phyloP scores from a whole-genome alignment of 352 stramenopile species.

The Globisporangium yorkense region DNA sequence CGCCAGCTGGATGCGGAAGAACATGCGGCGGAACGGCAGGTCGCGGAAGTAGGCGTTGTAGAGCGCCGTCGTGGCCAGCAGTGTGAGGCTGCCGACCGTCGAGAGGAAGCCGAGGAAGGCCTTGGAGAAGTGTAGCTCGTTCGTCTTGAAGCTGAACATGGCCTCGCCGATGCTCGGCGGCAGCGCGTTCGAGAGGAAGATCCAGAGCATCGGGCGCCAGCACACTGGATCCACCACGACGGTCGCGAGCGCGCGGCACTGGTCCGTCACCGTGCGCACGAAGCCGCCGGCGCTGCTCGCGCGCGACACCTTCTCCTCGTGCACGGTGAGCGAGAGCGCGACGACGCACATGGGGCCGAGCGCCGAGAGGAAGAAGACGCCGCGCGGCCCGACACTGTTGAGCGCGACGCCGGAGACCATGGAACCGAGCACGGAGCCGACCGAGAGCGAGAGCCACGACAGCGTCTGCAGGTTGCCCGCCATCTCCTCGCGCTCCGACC shows the following conservation, averaged over 20 bases:
- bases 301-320: constrained; percentile 36
- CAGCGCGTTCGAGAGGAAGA: constrained; percentile 75
- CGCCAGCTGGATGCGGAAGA: constrained; percentile 67
- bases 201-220: constrained; percentile 76
- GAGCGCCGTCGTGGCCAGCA: constrained; percentile 60
- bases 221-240: constrained; percentile 70
- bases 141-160: constrained; percentile 85
- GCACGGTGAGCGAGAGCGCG: constrained; percentile 50
- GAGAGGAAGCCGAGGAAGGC: constrained; percentile 80
- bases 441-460: constrained; percentile 67
- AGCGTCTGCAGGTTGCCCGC: constrained; percentile 73
- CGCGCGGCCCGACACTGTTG: constrained; percentile 50
- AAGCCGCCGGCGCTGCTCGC: constrained; percentile 24
- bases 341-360: constrained; percentile 62
- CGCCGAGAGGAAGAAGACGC: constrained; percentile 73
- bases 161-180: constrained; percentile 65
- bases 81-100: constrained; percentile 60
- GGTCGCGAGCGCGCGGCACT: constrained; percentile 42
- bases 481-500: constrained; percentile 66
- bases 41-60: constrained; percentile 81
- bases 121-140: constrained; percentile 66
- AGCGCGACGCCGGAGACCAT: constrained; percentile 55
- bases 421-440: constrained; percentile 68
- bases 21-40: constrained; percentile 73
- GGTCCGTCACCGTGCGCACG: constrained; percentile 37